Percentiles rank a stretch among this genome's conserved stretches.
Conservation (phyloP, 352 stramenopile species). For the Phytophthora pini region DNA sequence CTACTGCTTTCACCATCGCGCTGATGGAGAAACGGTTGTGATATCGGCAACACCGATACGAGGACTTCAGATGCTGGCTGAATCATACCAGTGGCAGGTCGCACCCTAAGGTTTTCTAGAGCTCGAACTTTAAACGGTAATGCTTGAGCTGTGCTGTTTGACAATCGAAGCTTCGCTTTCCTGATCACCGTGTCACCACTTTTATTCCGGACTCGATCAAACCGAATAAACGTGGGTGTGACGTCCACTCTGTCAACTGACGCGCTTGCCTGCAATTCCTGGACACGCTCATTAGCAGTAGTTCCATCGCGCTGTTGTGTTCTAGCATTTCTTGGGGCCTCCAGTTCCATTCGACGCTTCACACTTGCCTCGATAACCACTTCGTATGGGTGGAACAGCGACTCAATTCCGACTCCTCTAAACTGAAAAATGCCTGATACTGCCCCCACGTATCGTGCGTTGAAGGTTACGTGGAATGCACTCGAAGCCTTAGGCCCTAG, state of each 20-base stretch:
- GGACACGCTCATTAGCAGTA: constrained; percentile 30
- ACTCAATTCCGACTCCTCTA: constrained; percentile 68
- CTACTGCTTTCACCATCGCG: constrained; percentile 21
- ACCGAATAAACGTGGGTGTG: constrained; percentile 66
- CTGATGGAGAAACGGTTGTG: constrained; percentile 47
- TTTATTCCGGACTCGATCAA: constrained; percentile 44
- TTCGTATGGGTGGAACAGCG: constrained; percentile 78
- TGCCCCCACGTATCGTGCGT: constrained; percentile 58
- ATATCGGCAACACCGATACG: constrained; percentile 64
- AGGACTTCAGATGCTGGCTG: constrained; percentile 47
- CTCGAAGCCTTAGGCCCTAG: constrained; percentile 61
- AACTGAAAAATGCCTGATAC: constrained; percentile 90
- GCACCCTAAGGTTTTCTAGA: constrained; percentile 66
- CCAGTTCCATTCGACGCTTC: constrained; percentile 41
- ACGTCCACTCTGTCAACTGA: constrained; percentile 60
- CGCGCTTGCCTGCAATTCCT: constrained; percentile 55
- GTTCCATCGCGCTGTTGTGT: not conserved
- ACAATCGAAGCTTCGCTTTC: constrained; percentile 51
- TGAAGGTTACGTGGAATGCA: constrained; percentile 77
- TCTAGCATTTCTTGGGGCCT: constrained; percentile 17
- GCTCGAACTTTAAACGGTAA: constrained; percentile 62
- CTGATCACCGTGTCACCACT: constrained; percentile 25
- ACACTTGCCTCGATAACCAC: constrained; percentile 87
- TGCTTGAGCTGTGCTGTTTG: constrained; percentile 60
- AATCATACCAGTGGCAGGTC: constrained; percentile 49